Conservation (phyloP, 2,329 filamentous ascomycete species). For the Dactylellina haptotyla region DNA sequence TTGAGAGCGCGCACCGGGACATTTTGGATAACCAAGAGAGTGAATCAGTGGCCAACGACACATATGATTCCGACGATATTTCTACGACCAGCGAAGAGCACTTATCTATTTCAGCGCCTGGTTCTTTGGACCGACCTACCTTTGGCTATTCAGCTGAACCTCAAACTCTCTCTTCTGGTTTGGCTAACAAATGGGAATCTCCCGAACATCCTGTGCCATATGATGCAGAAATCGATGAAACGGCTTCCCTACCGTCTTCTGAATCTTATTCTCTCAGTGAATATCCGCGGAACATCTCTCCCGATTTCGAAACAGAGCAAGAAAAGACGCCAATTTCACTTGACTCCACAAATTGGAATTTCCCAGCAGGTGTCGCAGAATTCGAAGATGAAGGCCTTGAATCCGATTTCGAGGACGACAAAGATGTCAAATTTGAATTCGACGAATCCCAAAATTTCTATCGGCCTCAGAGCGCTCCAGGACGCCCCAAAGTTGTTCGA, state of each 20-base stretch:
- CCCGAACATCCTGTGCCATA: too few species aligned
- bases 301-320: too few species aligned
- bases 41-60: too few species aligned
- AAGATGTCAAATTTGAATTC: neutral
- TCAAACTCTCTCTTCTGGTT: too few species aligned
- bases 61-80: neutral
- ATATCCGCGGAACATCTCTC: neutral
- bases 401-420: slow-evolving; percentile 21
- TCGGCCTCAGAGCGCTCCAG: slow-evolving; percentile 21
- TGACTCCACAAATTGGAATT: neutral
- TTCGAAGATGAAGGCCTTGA: slow-evolving; percentile 44
- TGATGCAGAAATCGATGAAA: too few species aligned
- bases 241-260: neutral
- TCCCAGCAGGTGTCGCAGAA: neutral
- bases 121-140: neutral
- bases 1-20: too few species aligned
- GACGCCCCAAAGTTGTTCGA: slow-evolving; percentile 30
- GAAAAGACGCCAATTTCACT: neutral
- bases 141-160: neutral
- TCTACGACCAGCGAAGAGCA: neutral
- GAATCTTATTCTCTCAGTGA: neutral
- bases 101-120: neutral
- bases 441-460: slow-evolving; percentile 1
- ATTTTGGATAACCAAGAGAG: too few species aligned
- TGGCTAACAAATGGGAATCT: too few species aligned